Evolutionary conservation across 768 basidiomycete species (phyloP).

Genomic region (Mycena amicta): DNA sequence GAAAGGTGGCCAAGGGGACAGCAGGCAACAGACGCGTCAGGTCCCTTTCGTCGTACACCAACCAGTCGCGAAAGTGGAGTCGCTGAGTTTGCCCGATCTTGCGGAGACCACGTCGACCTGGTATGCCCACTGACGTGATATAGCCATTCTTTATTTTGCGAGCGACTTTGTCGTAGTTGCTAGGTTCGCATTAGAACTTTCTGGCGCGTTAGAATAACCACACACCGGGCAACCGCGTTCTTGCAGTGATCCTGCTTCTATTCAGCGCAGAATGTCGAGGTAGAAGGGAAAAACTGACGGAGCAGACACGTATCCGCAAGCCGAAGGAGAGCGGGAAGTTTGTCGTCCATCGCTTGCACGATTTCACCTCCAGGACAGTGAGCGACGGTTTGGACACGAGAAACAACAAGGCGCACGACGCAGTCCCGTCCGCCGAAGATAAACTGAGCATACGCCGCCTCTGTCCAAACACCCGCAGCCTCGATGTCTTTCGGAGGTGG

Average conservation of each 20-base stretch:
- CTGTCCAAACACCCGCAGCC: conserved; percentile 15
- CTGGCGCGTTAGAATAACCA: too few relatives aligned
- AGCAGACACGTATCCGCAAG: conserved; percentile 12
- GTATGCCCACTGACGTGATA: conserved; percentile 10
- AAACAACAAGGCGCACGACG: background rate
- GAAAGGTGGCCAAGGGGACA: background rate
- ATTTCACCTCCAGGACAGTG: background rate
- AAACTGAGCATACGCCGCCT: conserved; percentile 10
- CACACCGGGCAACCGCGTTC: background rate
- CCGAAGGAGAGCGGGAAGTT: conserved; percentile 10
- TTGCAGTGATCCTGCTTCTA: background rate
- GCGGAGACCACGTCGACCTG: conserved; percentile 6
- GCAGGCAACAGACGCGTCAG: conserved; percentile 1
- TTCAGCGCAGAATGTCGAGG: background rate
- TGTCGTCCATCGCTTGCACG: conserved; percentile 5
- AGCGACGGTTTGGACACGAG: too few relatives aligned
- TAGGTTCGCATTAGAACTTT: too few relatives aligned
- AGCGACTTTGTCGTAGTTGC: conserved; percentile 4
- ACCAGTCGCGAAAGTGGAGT: conserved; percentile 11
- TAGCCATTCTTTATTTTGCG: conserved; percentile 10
- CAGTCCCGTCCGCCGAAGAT: conserved; percentile 14
- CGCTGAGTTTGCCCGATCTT: conserved; percentile 14
- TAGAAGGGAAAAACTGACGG: background rate
- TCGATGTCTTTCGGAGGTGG: conserved; percentile 10
- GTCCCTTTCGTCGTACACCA: conserved; percentile 9